phyloP scores from a whole-genome alignment of 352 stramenopile species.

The Phytophthora colocasiae region DNA sequence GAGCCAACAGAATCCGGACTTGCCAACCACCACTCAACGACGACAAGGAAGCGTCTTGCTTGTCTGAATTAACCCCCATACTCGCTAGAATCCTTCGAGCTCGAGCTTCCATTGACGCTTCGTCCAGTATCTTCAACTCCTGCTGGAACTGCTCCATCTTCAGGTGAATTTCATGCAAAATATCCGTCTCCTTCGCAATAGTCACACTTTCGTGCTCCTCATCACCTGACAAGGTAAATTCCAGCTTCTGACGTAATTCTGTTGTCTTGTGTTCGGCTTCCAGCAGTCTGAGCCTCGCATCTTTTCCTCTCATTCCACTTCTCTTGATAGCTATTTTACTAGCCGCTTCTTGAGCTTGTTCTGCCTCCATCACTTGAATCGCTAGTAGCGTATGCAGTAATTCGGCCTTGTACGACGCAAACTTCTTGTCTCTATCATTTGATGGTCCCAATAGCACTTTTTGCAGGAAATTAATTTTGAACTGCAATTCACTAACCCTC shows the following conservation, averaged over 20 bases:
- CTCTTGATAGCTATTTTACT: slow-evolving; percentile 67
- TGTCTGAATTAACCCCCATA: slow-evolving; percentile 81
- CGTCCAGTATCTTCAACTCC: slow-evolving; percentile 53
- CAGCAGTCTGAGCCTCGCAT: slow-evolving; percentile 53
- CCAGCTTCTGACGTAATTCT: slow-evolving; percentile 34
- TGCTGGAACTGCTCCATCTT: slow-evolving; percentile 54
- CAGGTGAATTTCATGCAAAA: slow-evolving; percentile 51
- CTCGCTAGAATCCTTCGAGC: slow-evolving; percentile 54
- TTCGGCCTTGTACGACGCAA: slow-evolving; percentile 45
- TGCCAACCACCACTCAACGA: slow-evolving; percentile 68
- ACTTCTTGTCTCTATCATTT: slow-evolving; percentile 8
- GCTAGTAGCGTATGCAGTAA: slow-evolving; percentile 44
- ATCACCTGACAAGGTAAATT: slow-evolving; percentile 24
- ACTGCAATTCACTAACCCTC: slow-evolving; percentile 45
- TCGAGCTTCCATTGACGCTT: slow-evolving; percentile 60
- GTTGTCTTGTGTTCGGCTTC: slow-evolving; percentile 50
- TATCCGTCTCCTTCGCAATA: slow-evolving; percentile 36
- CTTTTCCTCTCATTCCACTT: slow-evolving; percentile 57
- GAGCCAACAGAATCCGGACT: slow-evolving; percentile 66
- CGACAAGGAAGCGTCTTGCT: slow-evolving; percentile 74
- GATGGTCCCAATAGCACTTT: slow-evolving; percentile 28
- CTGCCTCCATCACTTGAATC: slow-evolving; percentile 48
- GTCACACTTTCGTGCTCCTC: slow-evolving; percentile 37
- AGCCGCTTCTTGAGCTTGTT: slow-evolving; percentile 39
- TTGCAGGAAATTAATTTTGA: slow-evolving; percentile 49